phyloP scores from a whole-genome alignment of 2,329 filamentous ascomycete genomes.

The Phaeosphaeriaceae sp. region DNA sequence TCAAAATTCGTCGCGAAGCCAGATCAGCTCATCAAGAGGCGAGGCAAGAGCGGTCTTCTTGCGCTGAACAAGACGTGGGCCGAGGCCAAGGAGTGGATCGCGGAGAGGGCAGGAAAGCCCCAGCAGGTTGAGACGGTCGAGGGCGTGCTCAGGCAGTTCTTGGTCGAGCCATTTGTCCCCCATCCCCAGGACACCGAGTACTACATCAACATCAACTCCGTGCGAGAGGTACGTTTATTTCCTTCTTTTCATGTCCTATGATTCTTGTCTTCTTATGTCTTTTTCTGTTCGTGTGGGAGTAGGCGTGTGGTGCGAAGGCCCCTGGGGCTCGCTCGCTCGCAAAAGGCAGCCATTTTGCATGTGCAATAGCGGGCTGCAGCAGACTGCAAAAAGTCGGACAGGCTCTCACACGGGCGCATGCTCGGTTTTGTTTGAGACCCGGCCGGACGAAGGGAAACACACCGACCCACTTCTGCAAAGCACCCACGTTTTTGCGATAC shows the following conservation, averaged over 20 bases:
- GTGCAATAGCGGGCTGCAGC: conserved; percentile 13
- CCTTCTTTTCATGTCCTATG: background rate
- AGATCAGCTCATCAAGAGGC: conserved; percentile 99
- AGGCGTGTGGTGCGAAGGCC: background rate
- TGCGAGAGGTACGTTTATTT: conserved; percentile 85
- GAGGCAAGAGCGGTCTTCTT: conserved; percentile 97
- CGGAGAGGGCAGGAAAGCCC: conserved; percentile 87
- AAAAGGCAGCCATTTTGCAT: conserved; percentile 19
- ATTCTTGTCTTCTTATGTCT: background rate
- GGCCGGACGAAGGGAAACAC: conserved; percentile 52
- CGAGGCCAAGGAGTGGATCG: conserved; percentile 93
- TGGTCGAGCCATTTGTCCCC: conserved; percentile 97
- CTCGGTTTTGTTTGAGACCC: conserved; percentile 45
- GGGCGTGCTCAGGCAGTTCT: conserved; percentile 90
- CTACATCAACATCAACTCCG: conserved; percentile 99
- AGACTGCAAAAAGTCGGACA: conserved; percentile 18
- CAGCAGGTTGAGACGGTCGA: conserved; percentile 92
- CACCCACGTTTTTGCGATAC: conserved; percentile 38
- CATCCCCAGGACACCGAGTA: conserved; percentile 96
- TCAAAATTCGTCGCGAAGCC: conserved; percentile 98
- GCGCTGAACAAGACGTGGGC: conserved; percentile 97
- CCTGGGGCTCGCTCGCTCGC: conserved; percentile 7
- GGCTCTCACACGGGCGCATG: conserved; percentile 32
- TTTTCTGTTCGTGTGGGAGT: background rate
- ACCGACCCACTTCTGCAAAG: conserved; percentile 48